Base-by-base conservation (phyloP, 2,329 filamentous ascomycete species). In the Sphaceloma murrayae region DNA sequence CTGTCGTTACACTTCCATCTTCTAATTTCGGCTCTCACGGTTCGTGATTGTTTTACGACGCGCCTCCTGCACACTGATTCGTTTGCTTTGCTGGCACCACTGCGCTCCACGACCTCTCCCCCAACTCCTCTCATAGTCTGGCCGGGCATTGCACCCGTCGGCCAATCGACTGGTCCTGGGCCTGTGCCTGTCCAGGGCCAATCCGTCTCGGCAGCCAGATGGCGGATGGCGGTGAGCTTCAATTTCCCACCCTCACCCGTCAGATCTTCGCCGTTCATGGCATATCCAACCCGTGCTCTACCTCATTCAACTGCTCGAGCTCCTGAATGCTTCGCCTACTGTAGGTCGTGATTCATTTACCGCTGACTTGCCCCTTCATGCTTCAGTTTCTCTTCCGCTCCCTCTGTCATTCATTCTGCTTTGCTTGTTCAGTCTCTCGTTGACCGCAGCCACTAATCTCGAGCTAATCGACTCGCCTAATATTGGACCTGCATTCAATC, bases 401-500 rank as follows among this genome's bases (percentile, higher is more conserved):
- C 19, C 36, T 40, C 30, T 40, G 36, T 26, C 24, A 9, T n/a
- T n/a, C n/a, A n/a, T 19, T 40, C 36, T 40, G 2, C 7, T n/a
- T 19, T 30, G 36, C 19, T 40, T 26, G 36, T 29, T 17, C 36
- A 30, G 36, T 40, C 36, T 29, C 36, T 40, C 36, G 36, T 40
- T 40, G 14, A 30, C 13, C n/a, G 36, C 36, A 22, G 36, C 36
- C 36, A 40, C 36, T 40, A 40, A 40, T 40, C 36, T 29, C n/a
- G 30, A 40, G 36, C 36, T 40, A 40, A 40, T 30, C 36, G 26
- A 40, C 24, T 40, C 36, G 36, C 36, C 36, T 40, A 40, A 40
- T 40, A 40, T 40, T 30, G 36, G 36, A 40, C 36, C 36, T 40
- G 36, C 36, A 40, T 40, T n/a, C 36, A 40, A 30, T 40, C 36